Percentiles rank a stretch among this genome's conserved stretches.
Conservation (phyloP, 371 early-diverging fungal species). For the Lichtheimia hyalospora region DNA sequence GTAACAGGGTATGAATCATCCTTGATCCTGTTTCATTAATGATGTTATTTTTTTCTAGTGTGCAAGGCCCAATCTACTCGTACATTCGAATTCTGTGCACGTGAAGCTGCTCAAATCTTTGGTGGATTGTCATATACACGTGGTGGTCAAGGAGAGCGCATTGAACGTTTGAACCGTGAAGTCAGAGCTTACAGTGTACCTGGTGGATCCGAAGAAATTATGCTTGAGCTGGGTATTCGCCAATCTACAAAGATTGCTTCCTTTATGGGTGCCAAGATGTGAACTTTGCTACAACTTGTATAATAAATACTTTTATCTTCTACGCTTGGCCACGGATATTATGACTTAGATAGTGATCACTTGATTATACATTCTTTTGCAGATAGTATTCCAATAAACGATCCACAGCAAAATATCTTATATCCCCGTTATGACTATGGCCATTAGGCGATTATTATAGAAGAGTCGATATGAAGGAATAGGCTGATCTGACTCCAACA, state of each 20-base stretch:
- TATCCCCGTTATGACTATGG: too few relatives aligned
- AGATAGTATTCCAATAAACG: too few relatives aligned
- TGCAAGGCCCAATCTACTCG: slow-evolving; percentile 86
- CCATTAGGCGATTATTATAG: too few relatives aligned
- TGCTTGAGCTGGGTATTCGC: slow-evolving; percentile 71
- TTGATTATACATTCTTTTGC: too few relatives aligned
- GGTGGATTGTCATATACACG: slow-evolving; percentile 86
- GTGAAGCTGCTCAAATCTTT: slow-evolving; percentile 92
- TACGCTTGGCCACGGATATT: too few relatives aligned
- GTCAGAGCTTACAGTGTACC: slow-evolving; percentile 87
- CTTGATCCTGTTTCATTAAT: neutral
- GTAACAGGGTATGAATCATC: neutral
- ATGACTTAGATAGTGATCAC: too few relatives aligned
- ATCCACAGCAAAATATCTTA: too few relatives aligned
- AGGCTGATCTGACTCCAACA: too few relatives aligned
- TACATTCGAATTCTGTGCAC: slow-evolving; percentile 85
- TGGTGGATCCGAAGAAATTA: slow-evolving; percentile 69
- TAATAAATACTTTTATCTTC: too few relatives aligned
- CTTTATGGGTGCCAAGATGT: slow-evolving; percentile 65
- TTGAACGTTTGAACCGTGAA: slow-evolving; percentile 88
- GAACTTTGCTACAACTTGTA: neutral
- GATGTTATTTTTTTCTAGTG: slow-evolving; percentile 20
- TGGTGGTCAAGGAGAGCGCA: slow-evolving; percentile 81
- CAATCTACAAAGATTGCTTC: slow-evolving; percentile 67
- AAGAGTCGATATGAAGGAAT: too few relatives aligned